Conservation (phyloP, 2,329 filamentous ascomycete genomes). For the Kalmusia sp. region DNA sequence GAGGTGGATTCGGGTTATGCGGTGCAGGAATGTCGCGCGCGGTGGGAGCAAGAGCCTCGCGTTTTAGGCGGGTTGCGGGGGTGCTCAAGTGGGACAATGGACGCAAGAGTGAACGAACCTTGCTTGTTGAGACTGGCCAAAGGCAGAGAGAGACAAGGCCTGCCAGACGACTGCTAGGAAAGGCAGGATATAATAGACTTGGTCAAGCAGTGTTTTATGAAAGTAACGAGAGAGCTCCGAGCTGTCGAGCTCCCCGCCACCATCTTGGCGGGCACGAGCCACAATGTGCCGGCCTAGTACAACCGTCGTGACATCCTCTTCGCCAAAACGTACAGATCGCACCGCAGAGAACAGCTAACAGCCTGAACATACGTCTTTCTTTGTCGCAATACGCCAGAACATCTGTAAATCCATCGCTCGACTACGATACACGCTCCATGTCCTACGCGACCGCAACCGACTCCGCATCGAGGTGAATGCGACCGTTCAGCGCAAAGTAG, state of each 20-base stretch:
- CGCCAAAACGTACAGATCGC: background rate
- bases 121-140: too few species aligned
- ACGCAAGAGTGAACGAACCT: too few species aligned
- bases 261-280: constrained; percentile 14
- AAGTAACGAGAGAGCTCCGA: background rate
- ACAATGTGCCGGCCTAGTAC: constrained; percentile 25
- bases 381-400: background rate
- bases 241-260: background rate
- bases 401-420: background rate
- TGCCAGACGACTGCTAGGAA: too few species aligned
- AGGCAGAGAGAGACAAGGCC: too few species aligned
- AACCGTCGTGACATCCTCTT: constrained; percentile 29
- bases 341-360: background rate
- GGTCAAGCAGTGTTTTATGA: too few species aligned
- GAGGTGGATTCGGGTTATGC: too few species aligned
- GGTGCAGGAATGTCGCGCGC: too few species aligned
- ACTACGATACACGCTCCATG: constrained; percentile 12
- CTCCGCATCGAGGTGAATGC: constrained; percentile 26
- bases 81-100: too few species aligned
- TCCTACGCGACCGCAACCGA: constrained; percentile 24
- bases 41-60: too few species aligned
- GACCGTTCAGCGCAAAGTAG: background rate
- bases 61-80: too few species aligned
- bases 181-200: too few species aligned
- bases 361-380: background rate